Base-by-base conservation (phyloP, 2,329 filamentous ascomycete species). In the Fusarium tricinctum region DNA sequence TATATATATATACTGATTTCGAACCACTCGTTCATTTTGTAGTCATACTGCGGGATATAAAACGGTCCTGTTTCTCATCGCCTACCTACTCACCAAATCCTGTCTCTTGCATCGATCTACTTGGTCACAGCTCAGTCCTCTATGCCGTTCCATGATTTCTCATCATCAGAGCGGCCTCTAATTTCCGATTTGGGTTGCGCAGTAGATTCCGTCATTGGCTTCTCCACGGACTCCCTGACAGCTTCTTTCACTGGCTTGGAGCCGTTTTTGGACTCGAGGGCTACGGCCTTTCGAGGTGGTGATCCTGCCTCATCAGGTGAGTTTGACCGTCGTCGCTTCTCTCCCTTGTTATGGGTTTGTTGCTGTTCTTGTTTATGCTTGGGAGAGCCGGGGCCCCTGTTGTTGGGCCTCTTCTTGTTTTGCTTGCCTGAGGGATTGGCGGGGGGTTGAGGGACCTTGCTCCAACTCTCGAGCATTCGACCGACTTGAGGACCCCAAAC, bases 401-500 rank as follows among this genome's bases (percentile, higher is more conserved):
- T 47, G 42, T 69, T 69, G 6, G 62, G 58, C 30, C 69, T 71
- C 50, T 68, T 67, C 30, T 73, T 69, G 22, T 67, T 52, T 19
- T 65, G 55, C 33, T 73, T 77, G 22, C 73, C 64, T 8, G 67
- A 57, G 35, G 75, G 65, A 33, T 69, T 74, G 10, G 63, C 30
- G 9, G 58, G 52, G 6, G 64, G 58, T 42, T 70, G 63, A 49
- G 70, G 48, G 15, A 55, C 44, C 44, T 74, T 71, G 33, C 78
- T 78, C 84, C 84, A 86, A 38, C 77, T 78, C 19, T 76, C 74
- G 6, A 86, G 75, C 81, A 85, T 83, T 33, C 78, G 71, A 48
- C 75, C 72, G 8, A 98, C 84, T 77, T 93, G 87, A 0, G 93
- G 92, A 1, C 87, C 92, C 94, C 95, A 98, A 10, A 92, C 88